These are phyloP conservation scores for Kondoa subrosea DNA, from an alignment of 768 basidiomycete species.

Conservation along the genomic window DNA sequence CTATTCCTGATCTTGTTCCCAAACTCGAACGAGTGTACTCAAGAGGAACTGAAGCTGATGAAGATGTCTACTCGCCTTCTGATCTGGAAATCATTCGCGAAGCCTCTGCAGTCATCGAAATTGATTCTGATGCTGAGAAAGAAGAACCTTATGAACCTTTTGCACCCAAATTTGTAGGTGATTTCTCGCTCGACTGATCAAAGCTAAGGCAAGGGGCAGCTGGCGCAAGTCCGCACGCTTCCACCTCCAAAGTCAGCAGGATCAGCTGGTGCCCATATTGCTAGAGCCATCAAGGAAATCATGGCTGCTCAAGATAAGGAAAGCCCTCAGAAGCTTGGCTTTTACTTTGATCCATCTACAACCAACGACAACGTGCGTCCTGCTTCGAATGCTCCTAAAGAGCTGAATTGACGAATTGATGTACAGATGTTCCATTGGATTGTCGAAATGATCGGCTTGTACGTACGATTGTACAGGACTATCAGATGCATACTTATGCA, in stretches of 20 bases:
- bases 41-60: constrained; percentile 1
- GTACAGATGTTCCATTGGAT: constrained; percentile 27
- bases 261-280: constrained; percentile 44
- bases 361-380: constrained; percentile 53
- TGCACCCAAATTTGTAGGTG: constrained; percentile 32
- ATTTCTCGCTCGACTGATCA: constrained; percentile 37
- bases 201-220: constrained; percentile 19
- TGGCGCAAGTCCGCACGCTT: constrained; percentile 35
- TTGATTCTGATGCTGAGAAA: not conserved
- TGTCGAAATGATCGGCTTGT: constrained; percentile 33
- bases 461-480: not conserved
- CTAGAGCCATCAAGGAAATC: constrained; percentile 47
- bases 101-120: not conserved
- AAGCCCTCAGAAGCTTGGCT: constrained; percentile 45
- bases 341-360: constrained; percentile 53
- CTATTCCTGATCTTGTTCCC: constrained; percentile 46
- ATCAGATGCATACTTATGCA: not conserved
- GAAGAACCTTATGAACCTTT: not conserved
- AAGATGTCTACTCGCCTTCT: constrained; percentile 13
- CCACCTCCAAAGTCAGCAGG: constrained; percentile 48
- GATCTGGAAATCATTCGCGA: constrained; percentile 8
- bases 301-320: constrained; percentile 44
- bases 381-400: constrained; percentile 26
- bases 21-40: constrained; percentile 41
- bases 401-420: not conserved